Base-by-base conservation (phyloP, 768 basidiomycete genomes). In the Boletus pseudopeckii region DNA sequence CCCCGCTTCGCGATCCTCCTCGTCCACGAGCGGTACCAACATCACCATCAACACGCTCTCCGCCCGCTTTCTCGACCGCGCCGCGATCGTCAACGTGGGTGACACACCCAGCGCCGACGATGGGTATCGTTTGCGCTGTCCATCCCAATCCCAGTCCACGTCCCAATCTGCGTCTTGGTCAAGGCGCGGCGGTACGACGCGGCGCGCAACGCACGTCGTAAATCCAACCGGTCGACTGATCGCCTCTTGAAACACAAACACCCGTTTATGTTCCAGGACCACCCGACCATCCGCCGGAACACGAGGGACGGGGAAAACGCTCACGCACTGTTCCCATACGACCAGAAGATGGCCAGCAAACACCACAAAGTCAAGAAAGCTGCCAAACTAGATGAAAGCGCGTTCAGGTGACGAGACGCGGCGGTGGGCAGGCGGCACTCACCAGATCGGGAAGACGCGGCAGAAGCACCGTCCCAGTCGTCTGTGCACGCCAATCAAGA, bases 221-320 rank as follows among this genome's bases (percentile, higher is more conserved):
- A 68, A 68, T 15, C 59, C 67, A 4, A 71, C 30, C 1, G 67
- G 67, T 9, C 53, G 56, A 24, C 48, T 32, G 45, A 68, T 48
- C 20, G 54, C 47, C 42, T 71, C 67, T 20, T 57, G 58, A 32
- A 71, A 64, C 44, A 69, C 53, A 44, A 66, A 71, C 17, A 69
- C 62, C 18, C 62, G 62, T 9, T 39, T 54, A 20, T 55, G 64
- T 10, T 68, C 59, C 28, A 67, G 53, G 7, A 64, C 40, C 17
- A 50, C 45, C 38, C 46, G 67, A 2, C 62, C 66, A 3, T 62
- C 57, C 6, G 37, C 52, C 8, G 69, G 69, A 33, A 68, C 30
- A 2, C 10, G 30, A 1, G 67, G 69, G 7, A 68, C 17, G 0
- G 59, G 54, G 20, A 66, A 68, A 9, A 69, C 67, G 49, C 67